Percentiles rank a stretch among this genome's conserved stretches.
Evolutionary conservation across 75 land plant genomes (phyloP).

Genomic region (Pinus albicaulis): DNA sequence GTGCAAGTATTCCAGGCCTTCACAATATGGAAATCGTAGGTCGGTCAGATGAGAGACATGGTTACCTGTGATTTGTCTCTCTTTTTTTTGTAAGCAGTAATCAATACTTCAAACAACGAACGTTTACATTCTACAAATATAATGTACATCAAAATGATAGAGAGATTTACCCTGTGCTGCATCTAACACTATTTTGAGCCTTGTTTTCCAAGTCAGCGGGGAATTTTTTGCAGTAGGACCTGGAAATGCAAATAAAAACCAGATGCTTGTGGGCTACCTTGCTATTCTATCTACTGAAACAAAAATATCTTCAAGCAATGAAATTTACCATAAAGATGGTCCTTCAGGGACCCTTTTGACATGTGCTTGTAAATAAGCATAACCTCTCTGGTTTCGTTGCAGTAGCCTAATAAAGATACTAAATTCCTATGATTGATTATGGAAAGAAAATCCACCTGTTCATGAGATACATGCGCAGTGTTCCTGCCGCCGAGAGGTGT

Average conservation of each 20-base stretch:
- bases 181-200: constrained; percentile 6
- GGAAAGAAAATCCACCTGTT: constrained; percentile 19
- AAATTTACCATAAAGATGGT: constrained; percentile 37
- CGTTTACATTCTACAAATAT: too few species aligned
- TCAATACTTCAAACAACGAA: too few species aligned
- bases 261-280: not conserved
- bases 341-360: constrained; percentile 20
- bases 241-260: not conserved
- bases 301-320: not conserved
- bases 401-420: constrained; percentile 35
- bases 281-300: not conserved
- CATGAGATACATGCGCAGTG: not conserved
- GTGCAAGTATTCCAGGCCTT: constrained; percentile 24
- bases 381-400: constrained; percentile 22
- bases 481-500: too few species aligned
- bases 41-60: not conserved
- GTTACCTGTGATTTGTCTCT: too few species aligned
- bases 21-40: not conserved
- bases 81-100: too few species aligned
- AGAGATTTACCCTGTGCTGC: not conserved
- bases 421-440: constrained; percentile 20
- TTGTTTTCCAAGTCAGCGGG: not conserved
- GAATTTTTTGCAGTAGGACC: not conserved
- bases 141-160: too few species aligned
- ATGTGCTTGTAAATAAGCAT: constrained; percentile 57